Conservation (phyloP, 2,329 filamentous ascomycete genomes). For the Ophiostoma tasmaniense region DNA sequence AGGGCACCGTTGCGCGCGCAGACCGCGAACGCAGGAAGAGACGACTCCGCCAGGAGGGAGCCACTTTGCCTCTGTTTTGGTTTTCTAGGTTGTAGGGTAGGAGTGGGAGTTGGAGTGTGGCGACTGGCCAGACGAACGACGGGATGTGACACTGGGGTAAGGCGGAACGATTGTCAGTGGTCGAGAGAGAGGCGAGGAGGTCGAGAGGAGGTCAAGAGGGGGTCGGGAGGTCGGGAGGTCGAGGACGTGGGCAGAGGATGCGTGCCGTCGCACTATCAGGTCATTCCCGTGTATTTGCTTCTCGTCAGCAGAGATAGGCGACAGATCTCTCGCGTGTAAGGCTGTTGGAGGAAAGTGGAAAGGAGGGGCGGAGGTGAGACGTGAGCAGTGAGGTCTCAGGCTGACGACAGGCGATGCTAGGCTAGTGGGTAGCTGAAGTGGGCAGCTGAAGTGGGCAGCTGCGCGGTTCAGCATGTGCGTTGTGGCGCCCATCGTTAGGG, state of each 20-base stretch:
- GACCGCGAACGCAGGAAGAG: slow-evolving; percentile 12
- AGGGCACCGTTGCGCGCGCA: slow-evolving; percentile 13
- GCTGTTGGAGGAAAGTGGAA: no score
- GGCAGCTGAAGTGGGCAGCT: background rate
- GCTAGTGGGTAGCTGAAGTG: background rate
- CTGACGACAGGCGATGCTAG: background rate
- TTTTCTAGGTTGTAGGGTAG: background rate
- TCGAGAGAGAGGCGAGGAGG: background rate
- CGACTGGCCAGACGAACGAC: background rate
- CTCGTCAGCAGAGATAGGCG: background rate
- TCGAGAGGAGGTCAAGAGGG: background rate
- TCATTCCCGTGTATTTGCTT: background rate
- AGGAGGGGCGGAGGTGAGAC: slow-evolving; percentile 4
- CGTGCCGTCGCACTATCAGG: background rate
- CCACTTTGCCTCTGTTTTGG: slow-evolving; percentile 6
- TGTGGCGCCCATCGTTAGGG: background rate
- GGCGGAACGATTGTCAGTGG: background rate
- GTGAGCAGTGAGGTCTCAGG: background rate
- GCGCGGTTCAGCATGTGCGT: background rate
- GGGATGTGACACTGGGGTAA: background rate
- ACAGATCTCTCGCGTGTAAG: no score
- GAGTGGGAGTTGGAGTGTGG: background rate
- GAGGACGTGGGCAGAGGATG: background rate
- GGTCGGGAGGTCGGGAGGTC: background rate
- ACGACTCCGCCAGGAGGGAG: slow-evolving; percentile 12